phyloP scores from a whole-genome alignment of 495 filamentous ascomycete species.

The Podospora tetraspora region DNA sequence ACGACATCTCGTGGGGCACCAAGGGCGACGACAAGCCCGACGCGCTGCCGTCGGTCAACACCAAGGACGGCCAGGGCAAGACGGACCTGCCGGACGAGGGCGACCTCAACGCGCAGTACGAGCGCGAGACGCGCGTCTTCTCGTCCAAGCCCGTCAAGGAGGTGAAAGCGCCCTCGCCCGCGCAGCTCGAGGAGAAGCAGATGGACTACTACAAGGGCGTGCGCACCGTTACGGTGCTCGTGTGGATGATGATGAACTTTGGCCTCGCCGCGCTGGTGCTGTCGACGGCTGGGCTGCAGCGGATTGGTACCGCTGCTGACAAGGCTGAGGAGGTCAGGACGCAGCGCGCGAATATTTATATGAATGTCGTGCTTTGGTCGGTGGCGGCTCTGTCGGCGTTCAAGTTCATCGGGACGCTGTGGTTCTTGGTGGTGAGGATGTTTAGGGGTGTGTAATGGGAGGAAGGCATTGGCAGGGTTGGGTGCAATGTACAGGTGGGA shows the following conservation, averaged over 20 bases:
- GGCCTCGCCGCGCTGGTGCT: conserved; percentile 83
- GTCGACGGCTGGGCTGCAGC: conserved; percentile 73
- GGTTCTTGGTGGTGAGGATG: conserved; percentile 92
- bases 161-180: conserved; percentile 54
- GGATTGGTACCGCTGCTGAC: conserved; percentile 43
- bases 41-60: conserved; percentile 69
- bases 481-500: neutral
- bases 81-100: conserved; percentile 82
- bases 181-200: conserved; percentile 68
- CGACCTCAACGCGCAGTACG: conserved; percentile 87
- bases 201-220: conserved; percentile 99
- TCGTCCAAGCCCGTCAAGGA: conserved; percentile 59
- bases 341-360: conserved; percentile 66
- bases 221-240: conserved; percentile 80
- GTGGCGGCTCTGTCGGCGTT: conserved; percentile 83
- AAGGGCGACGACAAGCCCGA: conserved; percentile 98
- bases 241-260: conserved; percentile 97
- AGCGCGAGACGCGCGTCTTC: conserved; percentile 75
- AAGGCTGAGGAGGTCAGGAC: conserved; percentile 41
- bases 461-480: no score
- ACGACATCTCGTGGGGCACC: conserved; percentile 99
- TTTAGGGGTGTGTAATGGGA: conserved; percentile 59
- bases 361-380: conserved; percentile 85
- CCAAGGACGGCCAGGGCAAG: conserved; percentile 91
- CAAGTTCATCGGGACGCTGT: conserved; percentile 85